Evolutionary conservation across 768 basidiomycete species (phyloP).

Genomic region (Daedalea quercina): DNA sequence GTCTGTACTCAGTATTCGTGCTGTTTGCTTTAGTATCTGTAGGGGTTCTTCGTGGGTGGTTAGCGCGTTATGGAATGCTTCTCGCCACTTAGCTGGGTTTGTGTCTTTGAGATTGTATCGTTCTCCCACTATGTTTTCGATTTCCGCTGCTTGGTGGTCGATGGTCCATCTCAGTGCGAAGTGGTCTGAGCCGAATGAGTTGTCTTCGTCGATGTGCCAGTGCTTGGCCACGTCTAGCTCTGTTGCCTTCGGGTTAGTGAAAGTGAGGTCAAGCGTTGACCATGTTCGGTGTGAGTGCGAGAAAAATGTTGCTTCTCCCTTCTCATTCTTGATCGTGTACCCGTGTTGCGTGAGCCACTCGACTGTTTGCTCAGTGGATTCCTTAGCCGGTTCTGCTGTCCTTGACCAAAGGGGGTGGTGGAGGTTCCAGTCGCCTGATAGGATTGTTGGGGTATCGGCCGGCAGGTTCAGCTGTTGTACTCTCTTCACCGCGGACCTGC

Average conservation of each 20-base stretch:
- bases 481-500: too few relatives aligned
- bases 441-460: too few relatives aligned
- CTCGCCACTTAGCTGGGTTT: too few relatives aligned
- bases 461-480: too few relatives aligned
- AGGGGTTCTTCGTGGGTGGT: too few relatives aligned
- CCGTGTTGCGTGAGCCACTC: not conserved
- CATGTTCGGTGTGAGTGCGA: constrained; percentile 1
- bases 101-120: too few relatives aligned
- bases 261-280: constrained; percentile 4
- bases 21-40: too few relatives aligned
- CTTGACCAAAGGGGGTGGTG: not conserved
- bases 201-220: not conserved
- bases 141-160: not conserved
- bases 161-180: not conserved
- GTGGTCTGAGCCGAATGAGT: not conserved
- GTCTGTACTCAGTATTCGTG: too few relatives aligned
- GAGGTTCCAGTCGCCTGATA: too few relatives aligned
- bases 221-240: not conserved
- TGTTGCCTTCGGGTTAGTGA: not conserved
- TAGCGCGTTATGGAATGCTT: too few relatives aligned
- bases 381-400: not conserved
- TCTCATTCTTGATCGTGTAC: not conserved
- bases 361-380: not conserved
- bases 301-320: not conserved
- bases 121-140: not conserved